A percentile compares a stretch with the other conserved stretches of the same genome.
Conservation (phyloP, 192 early-diverging fungal genomes). For the Coemansia sp. region DNA sequence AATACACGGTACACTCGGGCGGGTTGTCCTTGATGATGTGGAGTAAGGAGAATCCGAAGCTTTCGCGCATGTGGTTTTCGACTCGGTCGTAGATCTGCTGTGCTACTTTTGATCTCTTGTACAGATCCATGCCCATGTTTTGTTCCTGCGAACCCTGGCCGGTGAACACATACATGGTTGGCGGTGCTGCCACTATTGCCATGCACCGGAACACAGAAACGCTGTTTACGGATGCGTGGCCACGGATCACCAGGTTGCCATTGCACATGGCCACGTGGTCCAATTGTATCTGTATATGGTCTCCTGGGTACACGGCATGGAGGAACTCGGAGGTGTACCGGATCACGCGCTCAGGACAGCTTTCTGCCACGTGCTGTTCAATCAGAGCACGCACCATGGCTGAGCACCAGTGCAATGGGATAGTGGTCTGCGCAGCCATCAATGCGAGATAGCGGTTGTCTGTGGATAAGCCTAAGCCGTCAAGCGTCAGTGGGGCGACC, state of each 20-base stretch:
- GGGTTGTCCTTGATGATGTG: constrained; percentile 92
- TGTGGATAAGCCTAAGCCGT: constrained; percentile 57
- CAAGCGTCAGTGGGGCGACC: neutral
- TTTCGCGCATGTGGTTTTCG: constrained; percentile 77
- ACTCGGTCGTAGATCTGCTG: constrained; percentile 86
- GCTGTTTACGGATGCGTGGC: constrained; percentile 65
- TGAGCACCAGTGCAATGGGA: constrained; percentile 84
- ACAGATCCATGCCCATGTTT: constrained; percentile 94
- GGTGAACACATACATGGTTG: constrained; percentile 90
- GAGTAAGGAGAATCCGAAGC: constrained; percentile 88
- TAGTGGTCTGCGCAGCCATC: constrained; percentile 51
- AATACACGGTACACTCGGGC: constrained; percentile 79
- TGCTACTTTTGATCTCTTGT: constrained; percentile 74
- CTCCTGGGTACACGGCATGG: constrained; percentile 79
- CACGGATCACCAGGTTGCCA: constrained; percentile 83
- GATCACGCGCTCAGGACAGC: constrained; percentile 76
- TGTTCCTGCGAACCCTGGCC: constrained; percentile 95
- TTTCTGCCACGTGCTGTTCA: constrained; percentile 83
- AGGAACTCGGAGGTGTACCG: constrained; percentile 73
- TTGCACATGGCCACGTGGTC: constrained; percentile 88
- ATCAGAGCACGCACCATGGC: constrained; percentile 87
- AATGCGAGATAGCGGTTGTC: neutral
- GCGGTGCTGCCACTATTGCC: constrained; percentile 85
- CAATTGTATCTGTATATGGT: constrained; percentile 78
- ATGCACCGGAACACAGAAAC: constrained; percentile 70